Base-by-base conservation (phyloP, 345 rosid species). In the Crucihimalaya himalaica region DNA sequence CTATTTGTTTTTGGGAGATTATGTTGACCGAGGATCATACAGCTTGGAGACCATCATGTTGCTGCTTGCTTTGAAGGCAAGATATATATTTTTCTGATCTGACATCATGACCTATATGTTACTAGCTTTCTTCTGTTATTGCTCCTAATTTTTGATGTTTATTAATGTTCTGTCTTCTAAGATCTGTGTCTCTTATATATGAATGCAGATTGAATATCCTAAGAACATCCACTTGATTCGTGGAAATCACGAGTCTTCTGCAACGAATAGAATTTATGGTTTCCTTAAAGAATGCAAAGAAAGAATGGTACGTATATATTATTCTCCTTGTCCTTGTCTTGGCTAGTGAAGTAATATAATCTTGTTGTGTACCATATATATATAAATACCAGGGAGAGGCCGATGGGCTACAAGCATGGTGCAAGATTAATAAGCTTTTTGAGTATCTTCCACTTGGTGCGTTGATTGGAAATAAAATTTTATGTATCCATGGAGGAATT, bases 401-500 rank as follows among this genome's bases (percentile, higher is more conserved):
- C 31, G 88, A 89, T 71, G 98, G 98, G 47, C 63, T 80, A 55
- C 76, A 86, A 90, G 93, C 97, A 53, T 91, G 94, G 94, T 73
- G 84, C 39, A 79, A 85, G 73, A 87, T 94, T 78, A 89, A 89
- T 83, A 84, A 86, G 46, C 84, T 94, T n/a, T 94, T 91, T 84
- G 80, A 83, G 79, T 68, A 11, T 73, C 95, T 94, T 78, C 98
- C 97, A 1, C 95, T 94, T 34, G 93, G 95, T 71, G 98, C 96
- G 0, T 84, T 91, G 25, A 84, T 94, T 50, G 97, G 87, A 83
- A 86, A 88, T 81, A 94, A 84, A 81, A 82, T 91, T 57, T 83
- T 94, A 10, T 94, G 96, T 70, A 81, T 94, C 86, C 98, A 94
- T 66, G 97, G 97, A 61, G 96, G 97, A 67, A 88, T 94, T 23